Base-by-base conservation (phyloP, 2,329 filamentous ascomycete genomes). In the Teratosphaeria pseudoeucalypti region DNA sequence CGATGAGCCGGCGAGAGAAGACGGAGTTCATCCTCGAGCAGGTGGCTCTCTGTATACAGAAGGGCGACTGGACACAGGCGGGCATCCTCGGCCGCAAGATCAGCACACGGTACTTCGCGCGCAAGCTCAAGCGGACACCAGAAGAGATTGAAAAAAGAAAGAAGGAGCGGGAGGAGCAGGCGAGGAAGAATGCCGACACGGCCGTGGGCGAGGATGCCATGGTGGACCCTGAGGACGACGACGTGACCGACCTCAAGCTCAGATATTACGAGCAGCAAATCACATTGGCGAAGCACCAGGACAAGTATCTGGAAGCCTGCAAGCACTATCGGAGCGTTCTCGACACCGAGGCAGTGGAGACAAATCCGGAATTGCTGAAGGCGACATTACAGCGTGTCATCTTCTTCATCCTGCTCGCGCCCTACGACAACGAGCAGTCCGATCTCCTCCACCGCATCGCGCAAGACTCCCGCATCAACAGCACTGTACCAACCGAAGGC, bases 261-360 rank as follows among this genome's bases (percentile, higher is more conserved):
- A 85, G 85, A 65, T 99, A 91, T 78, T 99, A 96, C 77, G 92
- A 96, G 77, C 94, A 97, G 74, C 94, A 99, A 77, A 95, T 99
- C 71, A 88, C 85, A 54, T 81, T 99, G 57, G 90, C 94, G 59
- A 97, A 96, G 82, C 92, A 99, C 70, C 94, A 99, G 65, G 85
- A 91, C 78, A 96, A 96, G 76, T 99, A 99, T 71, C 85, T 99
- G 37, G 92, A 97, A 64, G 92, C 87, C 37, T 99, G 94, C 85
- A 99, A 99, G 78, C 86, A 99, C 77, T 99, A 97, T 79, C 84
- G 94, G 73, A 92, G 97, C 73, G 92, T 99, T 4, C 78, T 99
- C 62, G 92, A 99, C 73, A 99, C 95, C 0, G 91, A 96, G 74
- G 90, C 92, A 2, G 91, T 99, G 4, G 90, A 97, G 76, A 85